phyloP scores from a whole-genome alignment of 768 basidiomycete genomes.

The Rhizopogon roseolus region DNA sequence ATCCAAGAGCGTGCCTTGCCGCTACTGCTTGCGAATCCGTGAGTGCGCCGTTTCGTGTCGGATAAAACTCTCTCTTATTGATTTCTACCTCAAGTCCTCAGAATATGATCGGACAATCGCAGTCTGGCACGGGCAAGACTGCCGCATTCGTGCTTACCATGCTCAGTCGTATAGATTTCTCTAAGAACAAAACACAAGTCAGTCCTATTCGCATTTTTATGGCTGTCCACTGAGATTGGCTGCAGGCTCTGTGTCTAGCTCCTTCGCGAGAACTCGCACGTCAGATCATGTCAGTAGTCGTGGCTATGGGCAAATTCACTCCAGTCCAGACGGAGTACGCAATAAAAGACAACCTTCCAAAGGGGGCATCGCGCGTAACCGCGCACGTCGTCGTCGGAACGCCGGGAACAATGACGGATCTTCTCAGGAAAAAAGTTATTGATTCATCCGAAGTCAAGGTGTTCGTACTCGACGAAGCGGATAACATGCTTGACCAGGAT shows the following conservation, averaged over 20 bases:
- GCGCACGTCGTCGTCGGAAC: conserved; percentile 95
- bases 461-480: conserved; percentile 96
- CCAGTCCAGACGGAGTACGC: conserved; percentile 91
- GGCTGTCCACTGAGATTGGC: conserved; percentile 2
- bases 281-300: conserved; percentile 95
- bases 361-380: conserved; percentile 59
- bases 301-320: conserved; percentile 94
- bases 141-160: conserved; percentile 98
- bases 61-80: conserved; percentile 1
- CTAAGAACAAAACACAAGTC: conserved; percentile 80
- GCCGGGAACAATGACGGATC: conserved; percentile 90
- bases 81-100: conserved; percentile 62
- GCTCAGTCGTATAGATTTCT: conserved; percentile 90
- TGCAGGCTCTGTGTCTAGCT: conserved; percentile 91
- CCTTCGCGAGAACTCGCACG: conserved; percentile 96
- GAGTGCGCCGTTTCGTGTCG: conserved; percentile 21
- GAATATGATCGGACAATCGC: conserved; percentile 99
- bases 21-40: conserved; percentile 88
- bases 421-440: conserved; percentile 73
- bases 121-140: conserved; percentile 98
- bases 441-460: conserved; percentile 81
- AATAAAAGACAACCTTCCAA: conserved; percentile 82
- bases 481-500: conserved; percentile 97
- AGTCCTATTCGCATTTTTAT: conserved; percentile 8
- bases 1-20: conserved; percentile 97